Evolutionary conservation across 441 rosid species (phyloP).

Genomic region (Hura crepitans): DNA sequence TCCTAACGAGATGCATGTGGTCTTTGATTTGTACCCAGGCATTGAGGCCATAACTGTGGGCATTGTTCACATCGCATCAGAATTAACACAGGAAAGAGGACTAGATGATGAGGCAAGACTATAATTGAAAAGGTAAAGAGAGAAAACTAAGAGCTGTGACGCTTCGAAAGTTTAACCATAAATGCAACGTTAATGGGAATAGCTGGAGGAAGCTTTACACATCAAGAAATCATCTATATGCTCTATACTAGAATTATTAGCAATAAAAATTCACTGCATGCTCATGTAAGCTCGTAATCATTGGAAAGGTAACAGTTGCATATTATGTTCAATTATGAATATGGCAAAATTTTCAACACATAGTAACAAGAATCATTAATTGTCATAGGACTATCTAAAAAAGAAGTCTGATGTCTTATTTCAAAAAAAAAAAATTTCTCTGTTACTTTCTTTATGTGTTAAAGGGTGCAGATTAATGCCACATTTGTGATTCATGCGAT

Average conservation of each 20-base stretch:
- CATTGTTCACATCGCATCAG: constrained; percentile 14
- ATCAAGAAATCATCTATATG: too few relatives aligned
- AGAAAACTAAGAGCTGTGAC: neutral
- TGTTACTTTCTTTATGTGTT: neutral
- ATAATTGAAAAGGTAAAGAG: neutral
- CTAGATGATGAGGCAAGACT: neutral
- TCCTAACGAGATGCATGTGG: constrained; percentile 55
- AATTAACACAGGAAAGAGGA: neutral
- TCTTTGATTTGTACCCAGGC: constrained; percentile 69
- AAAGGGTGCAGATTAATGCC: neutral
- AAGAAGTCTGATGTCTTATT: too few relatives aligned
- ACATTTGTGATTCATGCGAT: neutral
- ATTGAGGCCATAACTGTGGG: constrained; percentile 57
- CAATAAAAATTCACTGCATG: neutral
- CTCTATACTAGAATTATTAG: neutral
- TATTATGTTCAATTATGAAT: neutral
- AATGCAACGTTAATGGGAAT: neutral
- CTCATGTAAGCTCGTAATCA: too few relatives aligned
- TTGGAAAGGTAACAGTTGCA: neutral
- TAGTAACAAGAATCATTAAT: neutral
- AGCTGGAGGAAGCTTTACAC: neutral
- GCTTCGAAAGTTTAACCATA: neutral
- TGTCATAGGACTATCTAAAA: neutral
- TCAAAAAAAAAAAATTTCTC: neutral
- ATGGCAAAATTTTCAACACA: neutral